phyloP scores from a whole-genome alignment of 2,329 filamentous ascomycete species.

The Nakataea oryzae region DNA sequence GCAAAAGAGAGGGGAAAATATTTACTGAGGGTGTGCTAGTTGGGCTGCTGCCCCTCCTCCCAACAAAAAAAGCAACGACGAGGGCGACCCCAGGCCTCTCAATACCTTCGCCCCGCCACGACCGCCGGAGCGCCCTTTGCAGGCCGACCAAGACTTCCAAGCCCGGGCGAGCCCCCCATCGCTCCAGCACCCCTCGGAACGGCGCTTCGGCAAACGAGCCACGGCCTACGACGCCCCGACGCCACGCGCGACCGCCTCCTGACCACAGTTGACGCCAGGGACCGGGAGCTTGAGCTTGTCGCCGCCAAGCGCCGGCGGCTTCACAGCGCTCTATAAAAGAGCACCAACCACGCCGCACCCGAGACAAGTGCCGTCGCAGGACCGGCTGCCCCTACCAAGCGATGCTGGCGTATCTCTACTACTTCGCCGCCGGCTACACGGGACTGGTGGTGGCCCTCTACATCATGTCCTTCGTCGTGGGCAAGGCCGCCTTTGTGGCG shows the following conservation, averaged over 20 bases:
- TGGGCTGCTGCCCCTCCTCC: not conserved
- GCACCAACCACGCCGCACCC: not conserved
- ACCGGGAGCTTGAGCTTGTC: not conserved
- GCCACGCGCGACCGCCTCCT: not conserved
- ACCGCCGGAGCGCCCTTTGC: not conserved
- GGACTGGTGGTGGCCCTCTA: slow-evolving; percentile 47
- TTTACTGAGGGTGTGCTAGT: not conserved
- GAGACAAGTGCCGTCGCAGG: not conserved
- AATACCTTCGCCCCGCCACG: not conserved
- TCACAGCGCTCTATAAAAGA: not conserved
- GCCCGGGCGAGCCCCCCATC: not conserved
- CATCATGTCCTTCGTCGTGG: slow-evolving; percentile 46
- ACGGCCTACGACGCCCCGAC: not conserved
- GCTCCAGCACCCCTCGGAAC: not conserved
- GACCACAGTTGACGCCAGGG: not conserved
- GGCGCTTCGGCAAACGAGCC: not conserved
- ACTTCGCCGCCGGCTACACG: slow-evolving; percentile 40
- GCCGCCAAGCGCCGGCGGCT: not conserved
- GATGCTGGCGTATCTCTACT: slow-evolving; percentile 20
- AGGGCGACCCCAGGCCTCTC: not conserved
- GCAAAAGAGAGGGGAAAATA: not conserved
- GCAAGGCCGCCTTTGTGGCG: slow-evolving; percentile 56
- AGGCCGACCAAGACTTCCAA: not conserved
- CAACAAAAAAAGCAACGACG: not conserved
- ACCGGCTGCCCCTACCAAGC: not conserved